A percentile compares a stretch with the other conserved stretches of the same genome.
Evolutionary conservation across 495 filamentous ascomycete species (phyloP).

Genomic region (Trichocladium uniseriatum): DNA sequence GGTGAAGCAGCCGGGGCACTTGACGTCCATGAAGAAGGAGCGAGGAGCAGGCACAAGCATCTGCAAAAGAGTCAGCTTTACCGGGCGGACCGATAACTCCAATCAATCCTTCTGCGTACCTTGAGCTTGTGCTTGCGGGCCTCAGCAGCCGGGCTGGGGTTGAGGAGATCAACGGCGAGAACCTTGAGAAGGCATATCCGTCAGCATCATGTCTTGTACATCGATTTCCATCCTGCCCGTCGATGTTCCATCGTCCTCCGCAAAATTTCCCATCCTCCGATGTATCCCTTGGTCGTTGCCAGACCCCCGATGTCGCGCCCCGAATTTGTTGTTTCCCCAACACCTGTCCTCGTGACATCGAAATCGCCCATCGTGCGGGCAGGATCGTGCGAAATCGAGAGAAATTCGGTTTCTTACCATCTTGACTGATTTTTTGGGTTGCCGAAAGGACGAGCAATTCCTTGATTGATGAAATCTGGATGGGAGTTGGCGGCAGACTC

Average conservation of each 20-base stretch:
- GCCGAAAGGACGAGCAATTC: slow-evolving; percentile 36
- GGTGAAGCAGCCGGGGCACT: slow-evolving; percentile 99
- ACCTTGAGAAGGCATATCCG: slow-evolving; percentile 50
- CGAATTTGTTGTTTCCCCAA: not conserved
- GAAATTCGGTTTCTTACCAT: slow-evolving; percentile 42
- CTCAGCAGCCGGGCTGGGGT: slow-evolving; percentile 91
- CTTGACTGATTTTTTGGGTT: slow-evolving; percentile 40
- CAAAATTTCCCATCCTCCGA: not conserved
- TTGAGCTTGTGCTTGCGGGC: slow-evolving; percentile 99
- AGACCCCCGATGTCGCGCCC: not conserved
- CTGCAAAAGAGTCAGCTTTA: slow-evolving; percentile 40
- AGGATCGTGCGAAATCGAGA: slow-evolving; percentile 19
- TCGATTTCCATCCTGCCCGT: not conserved
- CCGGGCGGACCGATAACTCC: not conserved
- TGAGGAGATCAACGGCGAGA: slow-evolving; percentile 99
- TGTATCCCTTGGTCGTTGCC: not conserved
- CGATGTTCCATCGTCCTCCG: not conserved
- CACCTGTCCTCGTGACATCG: slow-evolving; percentile 9
- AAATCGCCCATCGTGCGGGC: slow-evolving; percentile 1
- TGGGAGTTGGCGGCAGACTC: slow-evolving; percentile 34
- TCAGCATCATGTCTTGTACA: slow-evolving; percentile 26
- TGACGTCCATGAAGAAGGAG: slow-evolving; percentile 99
- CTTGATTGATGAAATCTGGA: slow-evolving; percentile 38
- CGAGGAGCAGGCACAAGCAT: slow-evolving; percentile 88
- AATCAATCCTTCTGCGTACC: slow-evolving; percentile 47